Conservation (phyloP, 139 green algal species). For the Micractinium sp. region DNA sequence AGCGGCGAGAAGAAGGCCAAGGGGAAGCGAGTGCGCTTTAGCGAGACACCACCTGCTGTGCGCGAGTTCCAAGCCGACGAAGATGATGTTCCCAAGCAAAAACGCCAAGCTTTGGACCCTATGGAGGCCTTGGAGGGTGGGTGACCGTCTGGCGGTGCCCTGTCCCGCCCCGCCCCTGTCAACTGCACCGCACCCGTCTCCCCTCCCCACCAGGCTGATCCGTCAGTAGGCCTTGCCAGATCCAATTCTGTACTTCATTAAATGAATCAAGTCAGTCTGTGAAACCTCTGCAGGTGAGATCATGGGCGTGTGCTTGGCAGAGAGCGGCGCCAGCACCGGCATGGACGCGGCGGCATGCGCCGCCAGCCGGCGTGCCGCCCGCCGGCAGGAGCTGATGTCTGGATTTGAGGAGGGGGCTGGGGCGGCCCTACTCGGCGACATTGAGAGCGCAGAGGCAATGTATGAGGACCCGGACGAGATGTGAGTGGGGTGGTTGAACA, state of each 20-base stretch:
- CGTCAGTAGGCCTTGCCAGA: too few relatives aligned
- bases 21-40: constrained; percentile 40
- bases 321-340: neutral
- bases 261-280: neutral
- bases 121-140: constrained; percentile 35
- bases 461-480: constrained; percentile 98
- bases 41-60: neutral
- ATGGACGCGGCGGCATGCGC: neutral
- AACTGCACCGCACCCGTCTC: too few relatives aligned
- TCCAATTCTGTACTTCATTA: too few relatives aligned
- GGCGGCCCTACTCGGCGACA: constrained; percentile 43
- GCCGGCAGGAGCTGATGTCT: constrained; percentile 11
- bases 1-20: neutral
- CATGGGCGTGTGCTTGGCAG: constrained; percentile 16
- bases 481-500: neutral
- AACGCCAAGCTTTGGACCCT: neutral
- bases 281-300: constrained; percentile 17
- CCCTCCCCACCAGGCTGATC: too few relatives aligned
- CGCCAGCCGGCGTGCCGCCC: neutral
- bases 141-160: too few relatives aligned
- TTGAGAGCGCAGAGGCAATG: constrained; percentile 86
- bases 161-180: too few relatives aligned
- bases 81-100: neutral
- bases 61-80: neutral
- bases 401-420: neutral